Base-by-base conservation (phyloP, 1,139 yeast species). In the Lodderomyces parapsilosis region DNA sequence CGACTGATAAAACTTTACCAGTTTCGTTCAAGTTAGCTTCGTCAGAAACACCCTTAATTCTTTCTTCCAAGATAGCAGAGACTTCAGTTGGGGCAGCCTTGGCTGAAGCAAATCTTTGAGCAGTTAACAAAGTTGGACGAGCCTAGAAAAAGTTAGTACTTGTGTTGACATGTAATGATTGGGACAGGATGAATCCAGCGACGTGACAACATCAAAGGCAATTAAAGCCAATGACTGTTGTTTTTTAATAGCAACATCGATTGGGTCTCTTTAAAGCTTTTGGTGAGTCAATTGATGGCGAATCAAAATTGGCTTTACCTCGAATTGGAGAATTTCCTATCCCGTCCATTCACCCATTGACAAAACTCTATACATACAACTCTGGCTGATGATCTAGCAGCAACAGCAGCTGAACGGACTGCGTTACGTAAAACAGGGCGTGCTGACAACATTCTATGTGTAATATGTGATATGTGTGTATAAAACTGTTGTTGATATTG, bases 31-130 rank as follows among this genome's bases (percentile, higher is more conserved):
- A 86, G 85, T 89, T 84, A 63, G 97, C 90, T 76, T 91, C 98
- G 64, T 89, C 95, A 58, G 96, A 85, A 62, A 93, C 94, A 77
- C 99, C 99, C 80, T 96, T 90, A 81, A 94, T 94, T 80, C 96
- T 90, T 75, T 93, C 96, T 80, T 94, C 99, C 68, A 94, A 84
- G 77, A 94, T 93, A 52, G 98, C 89, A 59, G 99, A 90, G 59
- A 94, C 99, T 80, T 94, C 99, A 60, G 99, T 93, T 69, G 99
- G 98, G 61, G 95, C 91, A 65, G 98, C 95, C 84, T 93, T 94
- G 62, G 96, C 94, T 54, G 94, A 84, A 67, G 98, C 97, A 68
- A 81, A 88, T 74, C 96, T 84, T 59, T 66, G 66, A 65, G 83
- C 82, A 62, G 78, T 71, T 60, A 77, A 66, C 66, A 78, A 71